These are phyloP conservation scores for Bolboschoenoplectus hybrid DNA, from an alignment of 202 grass and related monocot species.

Conservation along the genomic window DNA sequence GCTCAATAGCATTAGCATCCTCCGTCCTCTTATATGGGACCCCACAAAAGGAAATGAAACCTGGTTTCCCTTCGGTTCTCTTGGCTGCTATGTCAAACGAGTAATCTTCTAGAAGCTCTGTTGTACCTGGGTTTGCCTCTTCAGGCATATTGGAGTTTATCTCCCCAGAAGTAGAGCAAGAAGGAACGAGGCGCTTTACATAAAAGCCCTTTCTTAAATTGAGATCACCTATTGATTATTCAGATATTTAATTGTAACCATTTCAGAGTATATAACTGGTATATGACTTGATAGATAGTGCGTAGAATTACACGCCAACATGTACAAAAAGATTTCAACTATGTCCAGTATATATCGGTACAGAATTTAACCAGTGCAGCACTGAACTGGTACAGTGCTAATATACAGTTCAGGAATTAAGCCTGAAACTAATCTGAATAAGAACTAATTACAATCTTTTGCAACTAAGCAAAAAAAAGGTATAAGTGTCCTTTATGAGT, in stretches of 20 bases:
- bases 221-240: conserved; percentile 14
- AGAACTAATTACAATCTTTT: not conserved
- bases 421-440: not conserved
- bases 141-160: conserved; percentile 20
- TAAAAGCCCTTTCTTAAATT: conserved; percentile 42
- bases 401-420: not conserved
- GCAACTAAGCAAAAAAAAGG: not conserved
- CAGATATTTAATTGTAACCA: not conserved
- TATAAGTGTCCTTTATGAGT: not conserved
- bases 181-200: conserved; percentile 34
- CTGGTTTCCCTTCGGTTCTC: conserved; percentile 65
- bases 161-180: conserved; percentile 53
- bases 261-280: not conserved
- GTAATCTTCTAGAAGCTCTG: conserved; percentile 38
- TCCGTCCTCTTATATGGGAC: conserved; percentile 39
- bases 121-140: conserved; percentile 34
- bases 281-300: not conserved
- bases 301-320: not conserved
- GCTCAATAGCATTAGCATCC: conserved; percentile 37
- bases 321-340: not conserved
- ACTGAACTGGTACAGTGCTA: not conserved
- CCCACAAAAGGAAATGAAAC: conserved; percentile 77
- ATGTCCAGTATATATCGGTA: not conserved
- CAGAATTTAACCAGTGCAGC: not conserved
- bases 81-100: conserved; percentile 33